Evolutionary conservation across 306 rosid species (phyloP).

Genomic region (cucumber (Cucumis sativus)): DNA sequence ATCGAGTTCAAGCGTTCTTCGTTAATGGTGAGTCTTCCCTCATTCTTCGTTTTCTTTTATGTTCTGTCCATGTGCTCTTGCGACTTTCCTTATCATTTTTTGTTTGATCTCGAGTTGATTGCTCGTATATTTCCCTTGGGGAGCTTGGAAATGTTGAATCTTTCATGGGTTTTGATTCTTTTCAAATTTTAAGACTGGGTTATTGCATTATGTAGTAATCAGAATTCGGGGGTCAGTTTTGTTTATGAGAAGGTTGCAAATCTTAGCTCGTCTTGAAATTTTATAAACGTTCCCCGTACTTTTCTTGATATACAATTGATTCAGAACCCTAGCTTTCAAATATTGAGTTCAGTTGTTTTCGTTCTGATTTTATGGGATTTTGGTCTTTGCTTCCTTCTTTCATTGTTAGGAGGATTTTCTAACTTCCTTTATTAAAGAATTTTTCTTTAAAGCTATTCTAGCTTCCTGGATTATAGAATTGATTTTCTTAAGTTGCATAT

Average conservation of each 20-base stretch:
- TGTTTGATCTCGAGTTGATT: background rate
- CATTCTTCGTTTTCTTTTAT: background rate
- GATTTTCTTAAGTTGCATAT: background rate
- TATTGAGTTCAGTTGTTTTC: background rate
- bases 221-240: background rate
- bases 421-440: background rate
- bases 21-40: background rate
- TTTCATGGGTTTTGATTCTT: background rate
- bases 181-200: background rate
- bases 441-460: background rate
- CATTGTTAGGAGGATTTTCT: background rate
- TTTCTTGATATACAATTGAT: background rate
- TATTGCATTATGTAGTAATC: background rate
- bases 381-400: background rate
- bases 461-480: background rate
- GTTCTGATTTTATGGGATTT: background rate
- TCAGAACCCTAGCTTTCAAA: background rate
- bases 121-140: background rate
- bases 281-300: background rate
- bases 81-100: background rate
- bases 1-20: background rate
- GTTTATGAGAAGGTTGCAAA: background rate
- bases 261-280: background rate
- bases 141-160: background rate
- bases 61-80: too few species aligned